Percentiles rank a stretch among this genome's conserved stretches.
phyloP scores from a whole-genome alignment of 1,284 basidiomycete genomes.

The Phlebopus sp. region DNA sequence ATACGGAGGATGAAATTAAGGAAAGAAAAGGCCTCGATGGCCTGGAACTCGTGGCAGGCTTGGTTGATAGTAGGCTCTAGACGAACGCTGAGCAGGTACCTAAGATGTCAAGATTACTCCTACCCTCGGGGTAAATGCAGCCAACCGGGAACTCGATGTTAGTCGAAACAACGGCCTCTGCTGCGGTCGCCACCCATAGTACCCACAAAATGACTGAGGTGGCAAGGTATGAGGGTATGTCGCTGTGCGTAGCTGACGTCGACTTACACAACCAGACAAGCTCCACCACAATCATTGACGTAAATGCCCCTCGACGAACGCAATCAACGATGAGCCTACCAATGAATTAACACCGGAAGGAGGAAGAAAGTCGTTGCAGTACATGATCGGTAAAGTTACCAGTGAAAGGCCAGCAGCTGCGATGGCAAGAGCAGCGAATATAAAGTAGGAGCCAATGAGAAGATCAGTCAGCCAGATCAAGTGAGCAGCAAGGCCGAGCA shows the following conservation, averaged over 20 bases:
- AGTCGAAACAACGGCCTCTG: conserved; percentile 31
- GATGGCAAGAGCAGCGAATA: conserved; percentile 42
- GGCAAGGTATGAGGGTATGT: not conserved
- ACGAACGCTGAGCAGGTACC: conserved; percentile 6
- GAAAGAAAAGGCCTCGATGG: conserved; percentile 51
- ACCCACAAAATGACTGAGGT: conserved; percentile 50
- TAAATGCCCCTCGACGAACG: conserved; percentile 33
- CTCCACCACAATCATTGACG: conserved; percentile 38
- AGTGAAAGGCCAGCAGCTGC: conserved; percentile 43
- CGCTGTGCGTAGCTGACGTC: not conserved
- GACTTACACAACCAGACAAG: conserved; percentile 37
- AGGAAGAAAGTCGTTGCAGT: conserved; percentile 13
- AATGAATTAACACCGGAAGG: conserved; percentile 7
- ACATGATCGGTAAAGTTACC: conserved; percentile 48
- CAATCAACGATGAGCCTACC: conserved; percentile 35
- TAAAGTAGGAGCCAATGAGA: conserved; percentile 15
- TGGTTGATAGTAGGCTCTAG: conserved; percentile 13
- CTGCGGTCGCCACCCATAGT: conserved; percentile 54
- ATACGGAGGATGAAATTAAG: conserved; percentile 49
- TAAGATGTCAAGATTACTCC: not conserved
- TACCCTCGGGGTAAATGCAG: conserved; percentile 21
- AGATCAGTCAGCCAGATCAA: conserved; percentile 27
- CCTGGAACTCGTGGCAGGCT: conserved; percentile 44
- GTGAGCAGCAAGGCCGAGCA: conserved; percentile 35
- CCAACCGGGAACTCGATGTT: conserved; percentile 20